phyloP scores from a whole-genome alignment of 139 green algal genomes.

The Pleodorina starrii region DNA sequence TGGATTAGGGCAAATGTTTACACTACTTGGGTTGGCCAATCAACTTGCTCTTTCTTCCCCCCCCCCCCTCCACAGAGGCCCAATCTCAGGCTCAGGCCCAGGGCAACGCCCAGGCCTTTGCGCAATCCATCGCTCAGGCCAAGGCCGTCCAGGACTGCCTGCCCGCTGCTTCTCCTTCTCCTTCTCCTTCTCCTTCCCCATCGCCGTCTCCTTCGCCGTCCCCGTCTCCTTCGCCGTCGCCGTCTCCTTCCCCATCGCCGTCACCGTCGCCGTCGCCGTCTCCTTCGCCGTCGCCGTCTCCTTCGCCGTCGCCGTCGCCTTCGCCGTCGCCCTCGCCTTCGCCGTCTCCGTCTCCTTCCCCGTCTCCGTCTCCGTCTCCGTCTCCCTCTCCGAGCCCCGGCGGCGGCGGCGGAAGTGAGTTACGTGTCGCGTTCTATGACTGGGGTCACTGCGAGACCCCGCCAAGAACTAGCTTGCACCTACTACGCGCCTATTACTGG shows the following conservation, averaged over 20 bases:
- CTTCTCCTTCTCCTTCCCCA: background rate
- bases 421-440: too few species aligned
- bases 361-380: background rate
- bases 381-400: background rate
- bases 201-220: background rate
- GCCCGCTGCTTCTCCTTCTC: background rate
- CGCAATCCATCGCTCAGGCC: conserved; percentile 8
- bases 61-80: conserved; percentile 19
- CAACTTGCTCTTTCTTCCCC: too few species aligned
- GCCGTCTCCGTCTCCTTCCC: background rate
- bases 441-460: too few species aligned
- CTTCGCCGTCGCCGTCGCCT: background rate
- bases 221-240: background rate
- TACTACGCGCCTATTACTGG: too few species aligned
- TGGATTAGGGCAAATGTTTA: too few species aligned
- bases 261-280: background rate
- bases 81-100: conserved; percentile 45
- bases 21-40: too few species aligned
- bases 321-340: background rate
- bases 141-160: background rate
- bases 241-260: background rate
- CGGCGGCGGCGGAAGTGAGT: too few species aligned
- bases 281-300: background rate
- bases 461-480: too few species aligned
- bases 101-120: conserved; percentile 35